Percentiles rank a stretch among this genome's conserved stretches.
phyloP scores from a whole-genome alignment of 2,329 filamentous ascomycete species.

The Botrytis fabae region DNA sequence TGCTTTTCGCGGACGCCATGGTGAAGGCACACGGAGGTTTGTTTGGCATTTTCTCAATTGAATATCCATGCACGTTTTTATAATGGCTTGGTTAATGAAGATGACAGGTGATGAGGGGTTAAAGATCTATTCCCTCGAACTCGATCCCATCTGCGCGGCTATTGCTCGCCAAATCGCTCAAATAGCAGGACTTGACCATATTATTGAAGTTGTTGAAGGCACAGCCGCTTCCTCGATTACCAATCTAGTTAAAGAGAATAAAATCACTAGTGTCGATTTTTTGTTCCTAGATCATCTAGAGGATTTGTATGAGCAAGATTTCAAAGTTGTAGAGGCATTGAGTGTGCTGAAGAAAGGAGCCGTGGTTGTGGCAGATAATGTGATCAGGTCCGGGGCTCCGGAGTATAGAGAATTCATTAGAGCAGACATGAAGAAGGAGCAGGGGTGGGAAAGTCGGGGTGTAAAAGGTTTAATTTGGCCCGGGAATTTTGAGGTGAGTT shows the following conservation, averaged over 20 bases:
- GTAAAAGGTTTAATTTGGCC: slow-evolving; percentile 26
- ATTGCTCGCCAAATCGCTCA: slow-evolving; percentile 67
- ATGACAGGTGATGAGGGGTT: slow-evolving; percentile 57
- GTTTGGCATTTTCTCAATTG: background rate
- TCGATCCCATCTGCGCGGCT: slow-evolving; percentile 69
- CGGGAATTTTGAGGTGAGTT: slow-evolving; percentile 25
- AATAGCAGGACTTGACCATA: slow-evolving; percentile 66
- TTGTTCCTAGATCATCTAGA: slow-evolving; percentile 81
- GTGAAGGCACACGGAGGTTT: slow-evolving; percentile 37
- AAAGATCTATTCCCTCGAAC: slow-evolving; percentile 57
- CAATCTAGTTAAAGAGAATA: slow-evolving; percentile 55
- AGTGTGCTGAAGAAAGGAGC: slow-evolving; percentile 60
- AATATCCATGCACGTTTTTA: background rate
- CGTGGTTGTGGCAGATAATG: slow-evolving; percentile 66
- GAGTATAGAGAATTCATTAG: slow-evolving; percentile 69
- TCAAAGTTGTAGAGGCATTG: slow-evolving; percentile 73
- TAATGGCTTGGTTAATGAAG: background rate
- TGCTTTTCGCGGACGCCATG: slow-evolving; percentile 69
- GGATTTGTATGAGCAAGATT: slow-evolving; percentile 67
- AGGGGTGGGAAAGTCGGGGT: slow-evolving; percentile 30
- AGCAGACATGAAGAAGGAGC: slow-evolving; percentile 42
- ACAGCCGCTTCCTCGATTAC: slow-evolving; percentile 62
- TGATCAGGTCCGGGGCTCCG: slow-evolving; percentile 69
- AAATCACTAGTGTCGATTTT: slow-evolving; percentile 62
- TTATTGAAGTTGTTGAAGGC: slow-evolving; percentile 69